Evolutionary conservation across 148 eudicot genomes (phyloP).

Genomic region (Silene conica): DNA sequence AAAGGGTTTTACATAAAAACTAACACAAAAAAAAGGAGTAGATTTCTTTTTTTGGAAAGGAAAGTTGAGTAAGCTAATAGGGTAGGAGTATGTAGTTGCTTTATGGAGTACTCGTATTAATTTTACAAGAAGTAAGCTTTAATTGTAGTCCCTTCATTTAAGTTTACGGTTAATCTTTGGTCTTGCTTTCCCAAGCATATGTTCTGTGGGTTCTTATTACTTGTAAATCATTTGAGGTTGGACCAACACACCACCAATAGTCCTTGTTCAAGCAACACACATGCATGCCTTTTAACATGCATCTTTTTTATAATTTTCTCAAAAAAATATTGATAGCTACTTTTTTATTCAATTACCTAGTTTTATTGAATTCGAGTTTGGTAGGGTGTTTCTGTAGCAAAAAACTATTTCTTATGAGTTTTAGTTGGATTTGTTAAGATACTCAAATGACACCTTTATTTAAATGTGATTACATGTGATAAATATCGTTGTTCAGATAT

Average conservation of each 20-base stretch:
- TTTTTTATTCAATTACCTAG: too few species aligned
- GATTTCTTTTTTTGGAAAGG: background rate
- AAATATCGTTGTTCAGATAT: too few species aligned
- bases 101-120: background rate
- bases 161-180: background rate
- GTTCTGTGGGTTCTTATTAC: background rate
- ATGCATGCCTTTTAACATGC: background rate
- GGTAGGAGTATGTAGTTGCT: background rate
- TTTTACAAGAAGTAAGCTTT: background rate
- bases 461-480: too few species aligned
- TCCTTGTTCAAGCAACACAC: background rate
- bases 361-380: too few species aligned
- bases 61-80: background rate
- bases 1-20: too few species aligned
- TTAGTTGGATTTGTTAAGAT: too few species aligned
- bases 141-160: constrained; percentile 8
- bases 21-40: background rate
- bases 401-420: too few species aligned
- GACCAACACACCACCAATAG: background rate
- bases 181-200: background rate
- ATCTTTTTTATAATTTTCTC: background rate
- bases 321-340: too few species aligned
- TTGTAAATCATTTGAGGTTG: background rate
- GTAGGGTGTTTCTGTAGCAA: too few species aligned
- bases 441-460: too few species aligned